Percentiles rank a stretch among this genome's conserved stretches.
These are phyloP conservation scores for Silene latifolia DNA, from an alignment of 148 eudicot genomes.

Conservation along the genomic window DNA sequence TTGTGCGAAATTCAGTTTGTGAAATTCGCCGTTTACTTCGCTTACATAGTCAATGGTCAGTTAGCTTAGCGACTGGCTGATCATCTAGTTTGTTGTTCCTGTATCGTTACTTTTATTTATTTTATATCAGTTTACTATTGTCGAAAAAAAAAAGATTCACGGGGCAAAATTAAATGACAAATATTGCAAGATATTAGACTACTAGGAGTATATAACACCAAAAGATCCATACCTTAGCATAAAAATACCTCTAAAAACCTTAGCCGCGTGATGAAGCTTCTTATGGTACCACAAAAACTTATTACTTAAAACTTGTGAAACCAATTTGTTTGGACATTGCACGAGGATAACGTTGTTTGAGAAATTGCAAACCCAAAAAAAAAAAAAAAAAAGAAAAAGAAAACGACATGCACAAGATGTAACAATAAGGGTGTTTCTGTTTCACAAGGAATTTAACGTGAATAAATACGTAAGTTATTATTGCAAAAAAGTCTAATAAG, in stretches of 20 bases:
- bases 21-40: too few relatives aligned
- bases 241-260: neutral
- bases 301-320: neutral
- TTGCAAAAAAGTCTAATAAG: conserved; percentile 1
- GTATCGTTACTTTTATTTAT: too few relatives aligned
- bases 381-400: too few relatives aligned
- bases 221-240: conserved; percentile 7
- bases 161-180: too few relatives aligned
- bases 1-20: too few relatives aligned
- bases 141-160: too few relatives aligned
- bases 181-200: too few relatives aligned
- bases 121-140: too few relatives aligned
- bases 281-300: neutral
- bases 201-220: conserved; percentile 15
- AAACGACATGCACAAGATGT: neutral
- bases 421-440: neutral
- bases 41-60: too few relatives aligned
- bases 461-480: neutral
- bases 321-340: neutral
- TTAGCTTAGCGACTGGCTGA: too few relatives aligned
- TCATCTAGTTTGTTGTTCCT: too few relatives aligned
- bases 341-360: conserved; percentile 17
- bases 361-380: neutral
- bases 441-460: neutral
- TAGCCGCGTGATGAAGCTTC: neutral